A percentile compares a stretch with the other conserved stretches of the same genome.
phyloP scores from a whole-genome alignment of 1,284 basidiomycete species.

The Trichosporon sp. region DNA sequence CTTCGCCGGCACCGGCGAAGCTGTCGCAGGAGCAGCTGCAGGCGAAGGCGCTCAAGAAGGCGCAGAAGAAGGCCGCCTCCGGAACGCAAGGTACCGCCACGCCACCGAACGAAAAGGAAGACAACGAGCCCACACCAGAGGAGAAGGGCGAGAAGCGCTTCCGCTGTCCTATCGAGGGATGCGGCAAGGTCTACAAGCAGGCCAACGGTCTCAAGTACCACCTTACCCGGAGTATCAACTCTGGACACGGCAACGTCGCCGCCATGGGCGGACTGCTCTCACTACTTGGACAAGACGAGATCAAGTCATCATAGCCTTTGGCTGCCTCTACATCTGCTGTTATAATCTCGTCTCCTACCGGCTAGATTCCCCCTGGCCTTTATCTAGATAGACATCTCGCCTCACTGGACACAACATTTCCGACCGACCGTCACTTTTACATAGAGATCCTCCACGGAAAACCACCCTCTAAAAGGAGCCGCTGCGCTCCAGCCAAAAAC shows the following conservation, averaged over 20 bases:
- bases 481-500: not conserved
- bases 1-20: not conserved
- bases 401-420: not conserved
- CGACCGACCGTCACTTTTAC: not conserved
- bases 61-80: conserved; percentile 30
- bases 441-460: not conserved
- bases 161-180: conserved; percentile 56
- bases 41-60: conserved; percentile 34
- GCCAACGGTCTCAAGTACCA: conserved; percentile 49
- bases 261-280: conserved; percentile 34
- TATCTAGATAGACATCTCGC: not conserved
- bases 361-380: not conserved
- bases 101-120: not conserved
- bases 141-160: conserved; percentile 52
- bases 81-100: not conserved
- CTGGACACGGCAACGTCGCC: conserved; percentile 43
- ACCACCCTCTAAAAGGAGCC: not conserved
- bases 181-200: conserved; percentile 59
- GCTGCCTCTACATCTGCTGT: not conserved
- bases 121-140: not conserved
- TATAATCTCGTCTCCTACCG: not conserved
- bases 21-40: conserved; percentile 34
- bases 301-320: not conserved
- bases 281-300: conserved; percentile 22
- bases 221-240: conserved; percentile 44